phyloP scores from a whole-genome alignment of 2,329 filamentous ascomycete species.

The Helotiales sp. region DNA sequence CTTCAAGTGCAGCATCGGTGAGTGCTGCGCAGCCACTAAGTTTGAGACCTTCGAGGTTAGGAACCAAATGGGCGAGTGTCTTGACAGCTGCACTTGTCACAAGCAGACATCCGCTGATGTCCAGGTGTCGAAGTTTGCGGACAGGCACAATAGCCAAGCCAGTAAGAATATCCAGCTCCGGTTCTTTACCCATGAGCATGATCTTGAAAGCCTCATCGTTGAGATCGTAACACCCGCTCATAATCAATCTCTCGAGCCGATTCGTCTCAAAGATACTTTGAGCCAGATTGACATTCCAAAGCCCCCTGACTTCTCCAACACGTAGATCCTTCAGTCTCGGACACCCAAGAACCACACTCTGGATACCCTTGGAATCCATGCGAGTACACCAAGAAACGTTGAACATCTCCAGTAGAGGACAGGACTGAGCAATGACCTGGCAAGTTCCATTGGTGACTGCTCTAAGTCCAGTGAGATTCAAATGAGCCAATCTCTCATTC shows the following conservation, averaged over 20 bases:
- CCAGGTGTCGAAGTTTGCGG: conserved; percentile 80
- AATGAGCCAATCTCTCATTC: conserved; percentile 78
- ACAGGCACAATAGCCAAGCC: conserved; percentile 76
- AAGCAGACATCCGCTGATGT: conserved; percentile 77
- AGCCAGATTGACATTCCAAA: conserved; percentile 75
- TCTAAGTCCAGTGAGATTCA: conserved; percentile 84
- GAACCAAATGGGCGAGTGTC: conserved; percentile 74
- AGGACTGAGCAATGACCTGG: conserved; percentile 82
- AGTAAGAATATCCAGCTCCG: conserved; percentile 81
- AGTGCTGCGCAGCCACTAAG: conserved; percentile 78
- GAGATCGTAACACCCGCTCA: conserved; percentile 80
- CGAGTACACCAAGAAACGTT: conserved; percentile 94
- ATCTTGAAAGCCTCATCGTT: conserved; percentile 74
- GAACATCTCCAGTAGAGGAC: conserved; percentile 79
- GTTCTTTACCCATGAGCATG: conserved; percentile 76
- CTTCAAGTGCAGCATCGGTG: conserved; percentile 73
- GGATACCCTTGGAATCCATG: conserved; percentile 78
- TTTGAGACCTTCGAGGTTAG: conserved; percentile 80
- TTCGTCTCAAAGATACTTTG: conserved; percentile 79
- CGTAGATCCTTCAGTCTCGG: conserved; percentile 76
- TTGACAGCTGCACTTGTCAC: conserved; percentile 77
- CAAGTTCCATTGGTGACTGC: conserved; percentile 84
- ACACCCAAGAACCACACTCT: conserved; percentile 74
- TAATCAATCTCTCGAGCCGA: conserved; percentile 77
- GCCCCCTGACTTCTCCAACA: conserved; percentile 80